Conservation (phyloP, 148 eudicot species). For the Vaccinium myrtillus region DNA sequence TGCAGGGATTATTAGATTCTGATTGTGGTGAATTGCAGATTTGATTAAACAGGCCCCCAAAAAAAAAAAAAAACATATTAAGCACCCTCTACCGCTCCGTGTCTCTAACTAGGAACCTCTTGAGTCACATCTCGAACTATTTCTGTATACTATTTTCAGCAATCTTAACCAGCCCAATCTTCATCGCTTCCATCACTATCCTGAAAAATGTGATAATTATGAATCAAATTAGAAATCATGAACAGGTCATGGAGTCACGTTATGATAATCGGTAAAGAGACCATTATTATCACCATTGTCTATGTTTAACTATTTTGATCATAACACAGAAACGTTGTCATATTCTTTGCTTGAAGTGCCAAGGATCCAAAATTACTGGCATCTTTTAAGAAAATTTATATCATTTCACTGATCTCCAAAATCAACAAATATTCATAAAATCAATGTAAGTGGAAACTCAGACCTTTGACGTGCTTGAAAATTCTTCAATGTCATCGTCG, state of each 20-base stretch:
- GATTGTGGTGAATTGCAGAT: background rate
- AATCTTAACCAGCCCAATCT: slow-evolving; percentile 45
- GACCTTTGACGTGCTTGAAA: slow-evolving; percentile 61
- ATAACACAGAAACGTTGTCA: background rate
- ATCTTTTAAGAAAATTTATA: background rate
- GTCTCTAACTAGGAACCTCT: background rate
- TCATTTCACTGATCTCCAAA: background rate
- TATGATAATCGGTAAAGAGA: background rate
- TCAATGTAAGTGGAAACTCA: slow-evolving; percentile 7
- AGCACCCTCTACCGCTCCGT: background rate
- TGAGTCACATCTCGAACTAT: background rate
- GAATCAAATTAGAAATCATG: background rate
- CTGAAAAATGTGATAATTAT: slow-evolving; percentile 11
- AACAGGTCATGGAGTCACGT: background rate
- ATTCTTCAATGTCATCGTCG: slow-evolving; percentile 72
- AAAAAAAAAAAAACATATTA: background rate
- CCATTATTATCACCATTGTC: background rate
- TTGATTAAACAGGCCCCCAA: background rate
- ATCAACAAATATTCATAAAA: background rate
- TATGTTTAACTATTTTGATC: background rate
- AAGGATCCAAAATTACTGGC: background rate
- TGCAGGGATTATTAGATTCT: background rate
- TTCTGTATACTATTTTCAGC: background rate
- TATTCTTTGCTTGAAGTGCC: background rate
- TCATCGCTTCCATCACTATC: slow-evolving; percentile 44